Evolutionary conservation across 1,284 basidiomycete species (phyloP).

Genomic region (Puccinia novopanici): DNA sequence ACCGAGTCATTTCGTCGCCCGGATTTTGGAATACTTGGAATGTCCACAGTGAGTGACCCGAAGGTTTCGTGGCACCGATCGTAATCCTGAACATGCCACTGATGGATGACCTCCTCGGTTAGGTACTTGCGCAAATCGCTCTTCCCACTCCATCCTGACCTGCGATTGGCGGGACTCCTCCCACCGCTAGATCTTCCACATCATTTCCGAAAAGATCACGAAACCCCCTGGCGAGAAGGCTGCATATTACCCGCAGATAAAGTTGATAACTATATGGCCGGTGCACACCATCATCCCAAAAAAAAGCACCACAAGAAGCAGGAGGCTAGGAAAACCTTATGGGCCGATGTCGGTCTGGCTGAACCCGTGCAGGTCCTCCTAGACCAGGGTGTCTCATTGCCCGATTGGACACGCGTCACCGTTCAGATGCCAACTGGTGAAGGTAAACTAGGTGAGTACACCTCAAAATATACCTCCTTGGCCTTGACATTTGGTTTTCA

Average conservation of each 20-base stretch:
- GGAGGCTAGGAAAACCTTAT: conserved; percentile 46
- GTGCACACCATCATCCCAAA: conserved; percentile 15
- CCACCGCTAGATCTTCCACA: conserved; percentile 59
- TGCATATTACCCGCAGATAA: conserved; percentile 45
- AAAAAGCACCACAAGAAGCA: conserved; percentile 10
- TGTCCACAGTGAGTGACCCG: conserved; percentile 56
- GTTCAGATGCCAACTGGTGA: conserved; percentile 53
- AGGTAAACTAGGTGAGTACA: conserved; percentile 11
- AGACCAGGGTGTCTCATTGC: conserved; percentile 35
- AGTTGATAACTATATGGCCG: conserved; percentile 31
- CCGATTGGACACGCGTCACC: conserved; percentile 56
- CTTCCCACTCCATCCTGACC: conserved; percentile 58
- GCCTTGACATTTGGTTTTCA: background rate
- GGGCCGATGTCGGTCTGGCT: conserved; percentile 57
- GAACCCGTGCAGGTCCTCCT: conserved; percentile 55
- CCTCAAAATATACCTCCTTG: background rate
- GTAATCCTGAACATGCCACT: background rate
- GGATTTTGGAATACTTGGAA: conserved; percentile 59
- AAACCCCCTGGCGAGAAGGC: conserved; percentile 57
- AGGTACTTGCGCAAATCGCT: conserved; percentile 58
- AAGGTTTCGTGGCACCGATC: no score
- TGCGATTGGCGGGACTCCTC: conserved; percentile 58
- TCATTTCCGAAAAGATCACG: conserved; percentile 57
- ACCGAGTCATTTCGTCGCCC: conserved; percentile 56
- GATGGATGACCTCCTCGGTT: background rate